Evolutionary conservation across 2,329 filamentous ascomycete species (phyloP).

Genomic region (Orbilia oligospora): DNA sequence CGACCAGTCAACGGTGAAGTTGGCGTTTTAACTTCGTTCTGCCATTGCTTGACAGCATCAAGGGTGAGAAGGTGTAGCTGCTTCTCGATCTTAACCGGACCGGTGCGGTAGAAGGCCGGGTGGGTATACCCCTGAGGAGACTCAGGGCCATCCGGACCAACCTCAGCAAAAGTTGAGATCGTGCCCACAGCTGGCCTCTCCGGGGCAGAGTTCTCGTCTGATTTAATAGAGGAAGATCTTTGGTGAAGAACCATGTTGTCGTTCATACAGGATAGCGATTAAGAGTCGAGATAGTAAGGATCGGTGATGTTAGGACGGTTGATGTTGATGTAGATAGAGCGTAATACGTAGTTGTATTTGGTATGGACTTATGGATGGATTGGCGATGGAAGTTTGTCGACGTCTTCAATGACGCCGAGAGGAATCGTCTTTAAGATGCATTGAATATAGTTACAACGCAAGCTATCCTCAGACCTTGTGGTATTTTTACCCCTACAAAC

Average conservation of each 20-base stretch:
- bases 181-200: neutral
- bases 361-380: neutral
- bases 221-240: constrained; percentile 2
- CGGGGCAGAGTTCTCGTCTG: constrained; percentile 31
- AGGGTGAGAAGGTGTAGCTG: constrained; percentile 25
- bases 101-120: constrained; percentile 26
- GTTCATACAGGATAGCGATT: neutral
- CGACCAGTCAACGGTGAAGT: constrained; percentile 12
- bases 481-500: neutral
- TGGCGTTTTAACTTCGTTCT: constrained; percentile 3
- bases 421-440: neutral
- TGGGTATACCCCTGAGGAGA: constrained; percentile 45
- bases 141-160: neutral
- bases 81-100: constrained; percentile 25
- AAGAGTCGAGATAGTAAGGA: neutral
- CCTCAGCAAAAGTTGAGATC: constrained; percentile 3
- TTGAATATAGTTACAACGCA: neutral
- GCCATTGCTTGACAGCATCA: constrained; percentile 29
- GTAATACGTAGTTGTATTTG: neutral
- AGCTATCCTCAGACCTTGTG: neutral
- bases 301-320: neutral
- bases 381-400: neutral
- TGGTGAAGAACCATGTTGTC: neutral
- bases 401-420: neutral
- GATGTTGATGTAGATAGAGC: neutral